Conservation (phyloP, 23 red algal species). For the Gracilaria caudata region DNA sequence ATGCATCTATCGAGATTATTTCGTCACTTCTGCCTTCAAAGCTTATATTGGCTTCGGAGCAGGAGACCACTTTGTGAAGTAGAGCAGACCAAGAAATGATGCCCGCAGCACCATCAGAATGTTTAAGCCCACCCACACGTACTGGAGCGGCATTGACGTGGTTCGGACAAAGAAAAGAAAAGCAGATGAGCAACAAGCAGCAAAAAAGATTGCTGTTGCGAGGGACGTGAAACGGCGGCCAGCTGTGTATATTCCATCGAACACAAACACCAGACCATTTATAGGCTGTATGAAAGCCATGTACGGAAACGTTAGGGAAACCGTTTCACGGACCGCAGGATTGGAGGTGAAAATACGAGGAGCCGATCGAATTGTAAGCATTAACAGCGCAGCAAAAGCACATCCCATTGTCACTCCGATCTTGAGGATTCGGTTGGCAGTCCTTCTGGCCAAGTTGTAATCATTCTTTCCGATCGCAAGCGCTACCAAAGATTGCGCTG, state of each 20-base stretch:
- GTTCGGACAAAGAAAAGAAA: slow-evolving; percentile 72
- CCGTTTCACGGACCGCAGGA: slow-evolving; percentile 63
- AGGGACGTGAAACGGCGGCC: slow-evolving; percentile 78
- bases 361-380: slow-evolving; percentile 42
- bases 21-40: neutral
- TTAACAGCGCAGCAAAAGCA: slow-evolving; percentile 62
- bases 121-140: slow-evolving; percentile 84
- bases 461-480: slow-evolving; percentile 73
- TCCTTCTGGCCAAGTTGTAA: slow-evolving; percentile 53
- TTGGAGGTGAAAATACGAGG: slow-evolving; percentile 85
- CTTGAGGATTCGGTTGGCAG: slow-evolving; percentile 74
- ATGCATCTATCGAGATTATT: neutral
- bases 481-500: slow-evolving; percentile 88
- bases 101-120: slow-evolving; percentile 87
- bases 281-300: slow-evolving; percentile 89
- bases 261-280: slow-evolving; percentile 88
- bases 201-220: slow-evolving; percentile 79
- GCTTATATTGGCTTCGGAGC: slow-evolving; percentile 53
- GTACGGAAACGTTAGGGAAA: slow-evolving; percentile 70
- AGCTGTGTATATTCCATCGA: slow-evolving; percentile 93
- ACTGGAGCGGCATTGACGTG: slow-evolving; percentile 48
- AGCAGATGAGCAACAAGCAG: slow-evolving; percentile 45
- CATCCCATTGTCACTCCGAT: slow-evolving; percentile 78
- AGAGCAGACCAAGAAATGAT: slow-evolving; percentile 54
- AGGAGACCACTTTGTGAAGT: slow-evolving; percentile 70